Evolutionary conservation across 2,329 filamentous ascomycete genomes (phyloP).

Genomic region (Ophiocordyceps camponoti-floridani): DNA sequence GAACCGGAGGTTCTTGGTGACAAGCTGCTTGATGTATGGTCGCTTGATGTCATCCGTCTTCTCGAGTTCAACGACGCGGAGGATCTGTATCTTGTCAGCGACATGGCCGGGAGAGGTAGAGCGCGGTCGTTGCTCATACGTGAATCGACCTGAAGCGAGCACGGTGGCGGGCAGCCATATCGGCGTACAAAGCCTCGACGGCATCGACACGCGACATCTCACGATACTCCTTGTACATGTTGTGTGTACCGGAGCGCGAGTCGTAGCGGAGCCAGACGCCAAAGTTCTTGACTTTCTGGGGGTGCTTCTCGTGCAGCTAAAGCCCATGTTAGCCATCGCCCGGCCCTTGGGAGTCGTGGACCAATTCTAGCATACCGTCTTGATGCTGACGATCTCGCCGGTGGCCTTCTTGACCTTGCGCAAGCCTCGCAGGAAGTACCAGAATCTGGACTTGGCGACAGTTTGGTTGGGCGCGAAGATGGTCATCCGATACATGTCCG

Average conservation of each 20-base stretch:
- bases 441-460: slow-evolving; percentile 99
- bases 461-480: slow-evolving; percentile 98
- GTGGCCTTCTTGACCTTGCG: slow-evolving; percentile 99
- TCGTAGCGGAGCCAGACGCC: slow-evolving; percentile 99
- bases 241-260: slow-evolving; percentile 98
- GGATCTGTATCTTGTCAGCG: slow-evolving; percentile 43
- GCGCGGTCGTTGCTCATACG: slow-evolving; percentile 42
- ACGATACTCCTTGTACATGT: slow-evolving; percentile 99
- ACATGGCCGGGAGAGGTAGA: background rate
- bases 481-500: slow-evolving; percentile 99
- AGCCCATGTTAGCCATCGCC: slow-evolving; percentile 3
- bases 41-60: slow-evolving; percentile 90
- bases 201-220: slow-evolving; percentile 94
- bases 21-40: slow-evolving; percentile 98
- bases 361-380: slow-evolving; percentile 47
- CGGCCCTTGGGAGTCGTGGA: background rate
- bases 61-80: slow-evolving; percentile 95
- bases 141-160: slow-evolving; percentile 96
- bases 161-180: slow-evolving; percentile 97
- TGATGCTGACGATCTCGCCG: slow-evolving; percentile 95
- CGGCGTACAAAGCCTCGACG: slow-evolving; percentile 93
- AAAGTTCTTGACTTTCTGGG: slow-evolving; percentile 99
- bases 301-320: slow-evolving; percentile 96
- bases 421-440: slow-evolving; percentile 99
- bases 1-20: slow-evolving; percentile 91